phyloP scores from a whole-genome alignment of 768 basidiomycete species.

The Lentinula raphanica region DNA sequence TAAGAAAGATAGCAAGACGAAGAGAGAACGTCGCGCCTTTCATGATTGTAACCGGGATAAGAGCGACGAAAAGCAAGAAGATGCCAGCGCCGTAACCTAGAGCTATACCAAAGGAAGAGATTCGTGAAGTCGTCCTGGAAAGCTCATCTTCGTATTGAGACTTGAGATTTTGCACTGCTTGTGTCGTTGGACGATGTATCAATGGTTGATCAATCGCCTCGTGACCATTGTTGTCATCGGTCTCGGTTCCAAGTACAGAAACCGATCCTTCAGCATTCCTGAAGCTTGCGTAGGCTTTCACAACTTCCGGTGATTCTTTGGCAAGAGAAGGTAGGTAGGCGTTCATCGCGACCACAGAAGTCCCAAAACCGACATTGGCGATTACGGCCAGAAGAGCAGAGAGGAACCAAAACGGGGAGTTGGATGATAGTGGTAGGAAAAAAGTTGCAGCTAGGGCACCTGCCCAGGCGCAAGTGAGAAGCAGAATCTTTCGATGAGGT shows the following conservation, averaged over 20 bases:
- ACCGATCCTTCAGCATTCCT: neutral
- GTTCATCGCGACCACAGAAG: constrained; percentile 85
- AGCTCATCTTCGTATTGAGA: constrained; percentile 51
- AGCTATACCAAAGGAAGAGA: constrained; percentile 83
- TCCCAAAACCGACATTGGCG: constrained; percentile 85
- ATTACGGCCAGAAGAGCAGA: constrained; percentile 65
- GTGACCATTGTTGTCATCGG: constrained; percentile 7
- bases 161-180: constrained; percentile 21
- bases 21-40: constrained; percentile 67
- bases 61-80: constrained; percentile 59
- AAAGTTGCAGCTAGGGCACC: constrained; percentile 65
- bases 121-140: constrained; percentile 71
- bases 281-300: neutral
- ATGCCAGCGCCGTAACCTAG: constrained; percentile 86
- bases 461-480: constrained; percentile 66
- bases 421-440: constrained; percentile 71
- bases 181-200: constrained; percentile 19
- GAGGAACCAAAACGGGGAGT: constrained; percentile 64
- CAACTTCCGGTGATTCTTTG: constrained; percentile 56
- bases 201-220: constrained; percentile 35
- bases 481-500: constrained; percentile 73
- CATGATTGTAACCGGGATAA: constrained; percentile 73
- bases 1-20: constrained; percentile 77
- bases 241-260: constrained; percentile 12
- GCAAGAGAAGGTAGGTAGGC: constrained; percentile 79